Base-by-base conservation (phyloP, 805 yeast species). In the Wickerhamiella azymoides region DNA sequence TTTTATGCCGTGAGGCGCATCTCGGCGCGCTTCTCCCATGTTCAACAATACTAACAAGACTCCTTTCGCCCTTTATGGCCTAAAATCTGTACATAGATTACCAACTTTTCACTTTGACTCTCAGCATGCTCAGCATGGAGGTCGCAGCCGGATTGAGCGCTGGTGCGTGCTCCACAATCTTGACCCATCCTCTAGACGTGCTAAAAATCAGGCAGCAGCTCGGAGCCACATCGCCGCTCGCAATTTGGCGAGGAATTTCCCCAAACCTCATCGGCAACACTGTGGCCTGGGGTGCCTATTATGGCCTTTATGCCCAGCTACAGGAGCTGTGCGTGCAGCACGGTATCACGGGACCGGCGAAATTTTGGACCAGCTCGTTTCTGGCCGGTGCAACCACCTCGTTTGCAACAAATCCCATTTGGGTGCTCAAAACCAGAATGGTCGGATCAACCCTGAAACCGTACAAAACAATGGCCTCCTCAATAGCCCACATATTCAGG, bases 401-500 rank as follows among this genome's bases (percentile, higher is more conserved):
- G 1, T 46, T 84, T 0, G 36, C 83, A 13, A 88, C 98, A 1
- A 92, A 86, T 58, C 98, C 98, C 1, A 73, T 89, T 10, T 89
- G 98, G 98, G 95, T 92, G 1, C 61, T 92, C 16, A 92, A 92
- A 62, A 92, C 98, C 0, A 70, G 97, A 50, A 80, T 89, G 52
- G 69, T 88, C 55, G 77, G 86, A 74, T 1, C 56, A 60, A 11
- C 50, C 56, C 13, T 47, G 38, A 13, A 70, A 13, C 79, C 84
- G 0, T 84, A 85, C 56, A 61, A 61, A 9, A 75, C 84, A 0
- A 62, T 79, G 6, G 10, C 56, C 16, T 75, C 76, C 49, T 93
- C 94, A 1, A 55, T 77, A 0, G 47, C 47, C 5, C 59, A 68
- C 19, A 71, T 84, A 11, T 50, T 67, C 11, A 54, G 52, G 24